phyloP scores from a whole-genome alignment of 179 eudicot genomes.

The Nepenthes alata region DNA sequence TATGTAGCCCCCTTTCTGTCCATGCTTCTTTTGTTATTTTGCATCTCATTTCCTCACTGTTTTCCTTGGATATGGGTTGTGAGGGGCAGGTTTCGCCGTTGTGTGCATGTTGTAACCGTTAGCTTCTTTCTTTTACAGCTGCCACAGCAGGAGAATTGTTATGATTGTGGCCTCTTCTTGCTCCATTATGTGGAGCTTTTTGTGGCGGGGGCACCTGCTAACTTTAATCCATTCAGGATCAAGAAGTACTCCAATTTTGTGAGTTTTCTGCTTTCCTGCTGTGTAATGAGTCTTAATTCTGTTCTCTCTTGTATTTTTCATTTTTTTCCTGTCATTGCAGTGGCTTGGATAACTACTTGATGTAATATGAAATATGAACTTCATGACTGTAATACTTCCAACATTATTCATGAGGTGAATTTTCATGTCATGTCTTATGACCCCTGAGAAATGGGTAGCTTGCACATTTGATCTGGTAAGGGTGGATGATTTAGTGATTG shows the following conservation, averaged over 20 bases:
- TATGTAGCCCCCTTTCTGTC: neutral
- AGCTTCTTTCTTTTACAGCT: slow-evolving; percentile 36
- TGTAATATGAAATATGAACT: neutral
- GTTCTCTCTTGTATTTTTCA: neutral
- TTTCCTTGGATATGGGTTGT: neutral
- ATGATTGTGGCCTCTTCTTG: slow-evolving; percentile 90
- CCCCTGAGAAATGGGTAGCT: too few species aligned
- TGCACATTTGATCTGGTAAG: too few species aligned
- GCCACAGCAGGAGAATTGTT: slow-evolving; percentile 89
- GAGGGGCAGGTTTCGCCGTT: slow-evolving; percentile 14
- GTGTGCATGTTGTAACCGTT: slow-evolving; percentile 4
- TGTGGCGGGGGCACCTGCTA: slow-evolving; percentile 51
- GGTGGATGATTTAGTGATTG: too few species aligned
- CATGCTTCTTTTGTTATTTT: neutral
- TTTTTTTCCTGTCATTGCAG: neutral
- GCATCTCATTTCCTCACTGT: neutral
- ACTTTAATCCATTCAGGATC: slow-evolving; percentile 58
- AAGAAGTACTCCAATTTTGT: slow-evolving; percentile 54
- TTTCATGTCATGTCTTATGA: too few species aligned
- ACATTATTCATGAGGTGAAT: too few species aligned
- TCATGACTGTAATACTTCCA: too few species aligned
- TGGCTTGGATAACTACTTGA: neutral
- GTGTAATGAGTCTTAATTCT: neutral
- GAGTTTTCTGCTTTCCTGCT: slow-evolving; percentile 24
- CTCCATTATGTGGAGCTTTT: slow-evolving; percentile 92